Percentiles rank a stretch among this genome's conserved stretches.
phyloP scores from a whole-genome alignment of 2,329 filamentous ascomycete genomes.

The Alternaria postmessia region DNA sequence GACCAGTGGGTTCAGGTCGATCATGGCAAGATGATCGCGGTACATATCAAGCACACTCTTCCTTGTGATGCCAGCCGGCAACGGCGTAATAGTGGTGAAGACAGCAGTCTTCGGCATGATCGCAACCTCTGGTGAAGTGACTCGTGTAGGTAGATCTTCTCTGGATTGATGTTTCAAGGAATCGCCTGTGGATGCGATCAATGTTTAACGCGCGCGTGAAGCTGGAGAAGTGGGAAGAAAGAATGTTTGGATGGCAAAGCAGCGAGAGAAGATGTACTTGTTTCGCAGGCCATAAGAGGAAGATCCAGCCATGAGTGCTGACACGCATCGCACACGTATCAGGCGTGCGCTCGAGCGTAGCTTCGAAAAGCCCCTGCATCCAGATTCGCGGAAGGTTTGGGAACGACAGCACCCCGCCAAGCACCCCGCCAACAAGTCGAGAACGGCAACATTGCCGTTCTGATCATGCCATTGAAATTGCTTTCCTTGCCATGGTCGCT shows the following conservation, averaged over 20 bases:
- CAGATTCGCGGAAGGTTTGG: constrained; percentile 21
- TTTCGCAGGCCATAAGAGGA: constrained; percentile 31
- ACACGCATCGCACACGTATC: constrained; percentile 30
- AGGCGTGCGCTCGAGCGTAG: constrained; percentile 22
- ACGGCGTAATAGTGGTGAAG: constrained; percentile 81
- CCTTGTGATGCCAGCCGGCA: constrained; percentile 73
- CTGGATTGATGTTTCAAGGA: constrained; percentile 15
- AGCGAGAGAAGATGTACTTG: constrained; percentile 35
- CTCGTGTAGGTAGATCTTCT: not conserved
- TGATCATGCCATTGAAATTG: constrained; percentile 9
- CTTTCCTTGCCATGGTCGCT: not conserved
- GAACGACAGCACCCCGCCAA: constrained; percentile 35
- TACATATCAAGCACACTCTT: constrained; percentile 77
- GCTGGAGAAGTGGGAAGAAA: constrained; percentile 19
- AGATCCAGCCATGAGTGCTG: constrained; percentile 18
- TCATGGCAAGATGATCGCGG: constrained; percentile 82
- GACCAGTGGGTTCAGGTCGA: constrained; percentile 85
- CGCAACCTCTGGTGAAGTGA: constrained; percentile 24
- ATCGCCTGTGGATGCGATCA: constrained; percentile 7
- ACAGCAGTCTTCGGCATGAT: constrained; percentile 73
- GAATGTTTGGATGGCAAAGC: constrained; percentile 27
- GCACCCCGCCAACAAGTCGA: constrained; percentile 26
- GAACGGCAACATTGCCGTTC: constrained; percentile 9
- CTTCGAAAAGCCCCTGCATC: constrained; percentile 30
- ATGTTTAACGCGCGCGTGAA: constrained; percentile 20